A percentile compares a stretch with the other conserved stretches of the same genome.
These are phyloP conservation scores for Arabidopsis lyrata DNA, from an alignment of 441 rosid species.

Conservation along the genomic window DNA sequence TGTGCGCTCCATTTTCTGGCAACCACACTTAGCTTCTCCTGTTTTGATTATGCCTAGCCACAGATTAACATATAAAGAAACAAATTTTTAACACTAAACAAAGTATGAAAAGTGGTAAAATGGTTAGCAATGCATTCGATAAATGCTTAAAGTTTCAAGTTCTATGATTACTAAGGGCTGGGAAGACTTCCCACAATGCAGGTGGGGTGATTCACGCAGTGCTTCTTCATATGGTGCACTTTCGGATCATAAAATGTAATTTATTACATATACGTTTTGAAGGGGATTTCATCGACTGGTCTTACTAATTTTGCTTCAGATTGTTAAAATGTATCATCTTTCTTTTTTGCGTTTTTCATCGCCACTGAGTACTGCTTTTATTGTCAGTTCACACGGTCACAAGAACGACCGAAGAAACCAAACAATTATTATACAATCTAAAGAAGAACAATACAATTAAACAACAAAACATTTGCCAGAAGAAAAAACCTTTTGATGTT, in stretches of 20 bases:
- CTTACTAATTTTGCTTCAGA: not conserved
- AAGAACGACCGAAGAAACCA: constrained; percentile 50
- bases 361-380: constrained; percentile 1
- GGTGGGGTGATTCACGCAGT: constrained; percentile 92
- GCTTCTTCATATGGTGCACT: constrained; percentile 86
- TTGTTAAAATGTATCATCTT: not conserved
- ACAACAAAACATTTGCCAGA: too few relatives aligned
- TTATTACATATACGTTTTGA: not conserved
- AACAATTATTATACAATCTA: too few relatives aligned
- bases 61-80: too few relatives aligned
- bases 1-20: too few relatives aligned
- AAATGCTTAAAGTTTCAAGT: constrained; percentile 40
- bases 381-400: constrained; percentile 84
- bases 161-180: constrained; percentile 80
- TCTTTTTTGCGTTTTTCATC: too few relatives aligned
- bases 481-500: too few relatives aligned
- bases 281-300: not conserved
- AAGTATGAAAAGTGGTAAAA: constrained; percentile 43
- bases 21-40: too few relatives aligned
- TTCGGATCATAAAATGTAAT: constrained; percentile 52
- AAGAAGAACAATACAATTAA: too few relatives aligned
- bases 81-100: too few relatives aligned
- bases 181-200: constrained; percentile 89
- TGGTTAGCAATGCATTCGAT: too few relatives aligned
- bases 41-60: too few relatives aligned